phyloP scores from a whole-genome alignment of 108 stramenopile genomes.

The Cyclotella cryptica region DNA sequence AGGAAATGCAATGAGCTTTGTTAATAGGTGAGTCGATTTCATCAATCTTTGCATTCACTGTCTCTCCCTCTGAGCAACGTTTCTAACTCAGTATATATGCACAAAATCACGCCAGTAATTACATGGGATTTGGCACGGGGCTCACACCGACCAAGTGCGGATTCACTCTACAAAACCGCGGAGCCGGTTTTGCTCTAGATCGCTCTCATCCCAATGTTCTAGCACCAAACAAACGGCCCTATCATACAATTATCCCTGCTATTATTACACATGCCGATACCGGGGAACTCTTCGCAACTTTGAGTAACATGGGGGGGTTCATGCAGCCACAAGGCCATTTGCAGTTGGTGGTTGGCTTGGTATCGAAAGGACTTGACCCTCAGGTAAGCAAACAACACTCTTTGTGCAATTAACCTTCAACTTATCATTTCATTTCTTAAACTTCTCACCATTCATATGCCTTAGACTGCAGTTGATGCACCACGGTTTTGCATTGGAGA shows the following conservation, averaged over 20 bases:
- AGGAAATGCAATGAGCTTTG: slow-evolving; percentile 96
- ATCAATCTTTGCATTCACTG: not conserved
- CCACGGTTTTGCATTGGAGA: slow-evolving; percentile 94
- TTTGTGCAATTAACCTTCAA: not conserved
- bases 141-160: slow-evolving; percentile 93
- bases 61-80: not conserved
- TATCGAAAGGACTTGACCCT: slow-evolving; percentile 80
- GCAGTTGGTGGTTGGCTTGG: slow-evolving; percentile 86
- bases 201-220: slow-evolving; percentile 87
- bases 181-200: slow-evolving; percentile 86
- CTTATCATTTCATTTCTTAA: not conserved
- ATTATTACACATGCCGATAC: slow-evolving; percentile 86
- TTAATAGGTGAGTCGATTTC: slow-evolving; percentile 63
- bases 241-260: slow-evolving; percentile 98
- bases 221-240: slow-evolving; percentile 89
- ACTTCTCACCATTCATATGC: not conserved
- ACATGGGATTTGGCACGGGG: slow-evolving; percentile 94
- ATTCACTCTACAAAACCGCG: slow-evolving; percentile 97
- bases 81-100: not conserved
- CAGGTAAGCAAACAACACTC: slow-evolving; percentile 45
- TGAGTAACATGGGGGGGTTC: slow-evolving; percentile 97
- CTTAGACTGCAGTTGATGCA: slow-evolving; percentile 85
- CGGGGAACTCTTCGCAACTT: slow-evolving; percentile 84
- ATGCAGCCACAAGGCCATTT: slow-evolving; percentile 99
- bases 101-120: slow-evolving; percentile 63